Evolutionary conservation across 1,139 yeast species (phyloP), one percentile per base, ranked within the genome.

Genomic region (Wickerhamomyces sp.): DNA sequence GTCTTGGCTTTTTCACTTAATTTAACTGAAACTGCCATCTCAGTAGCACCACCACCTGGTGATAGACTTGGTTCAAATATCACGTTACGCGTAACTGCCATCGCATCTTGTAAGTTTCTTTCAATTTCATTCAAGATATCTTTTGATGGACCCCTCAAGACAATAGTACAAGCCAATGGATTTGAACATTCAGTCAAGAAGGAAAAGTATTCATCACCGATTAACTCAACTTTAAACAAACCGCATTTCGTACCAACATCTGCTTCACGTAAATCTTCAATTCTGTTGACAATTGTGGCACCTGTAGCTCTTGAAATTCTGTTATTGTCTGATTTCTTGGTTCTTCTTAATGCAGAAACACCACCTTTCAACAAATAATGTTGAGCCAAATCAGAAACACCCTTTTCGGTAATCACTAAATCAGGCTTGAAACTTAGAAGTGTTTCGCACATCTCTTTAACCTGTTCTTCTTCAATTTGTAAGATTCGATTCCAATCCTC

Each of bases 31-130:
- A 93, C 89, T 2, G 98, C 98, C 97, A 93, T 91, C 64, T 91
- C 99, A 16, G 97, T 91, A 33, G 99, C 98, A 55, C 99, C 98
- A 40, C 98, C 99, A 50, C 99, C 99, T 33, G 99, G 99, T 3
- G 96, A 73, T 55, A 91, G 72, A 26, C 93, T 78, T 33, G 99
- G 98, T 59, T 91, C 95, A 52, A 91, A 81, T 72, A 86, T 76
- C 31, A 93, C 96, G 57, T 93, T 93, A 61, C 96, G 78, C 17
- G 98, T 81, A 35, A 91, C 98, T 6, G 96, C 91, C 95, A 93
- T 86, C 32, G 99, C 98, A 62, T 93, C 99, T 58, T 91, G 97
- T 57, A 93, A 72, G 60, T 93, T 93, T 59, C 99, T 81, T 59
- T 93, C 98, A 54, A 93, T 79, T 69, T 93, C 98, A 61, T 88